phyloP scores from a whole-genome alignment of 176 grass and related monocot species.

The Cenchrus purpureus region DNA sequence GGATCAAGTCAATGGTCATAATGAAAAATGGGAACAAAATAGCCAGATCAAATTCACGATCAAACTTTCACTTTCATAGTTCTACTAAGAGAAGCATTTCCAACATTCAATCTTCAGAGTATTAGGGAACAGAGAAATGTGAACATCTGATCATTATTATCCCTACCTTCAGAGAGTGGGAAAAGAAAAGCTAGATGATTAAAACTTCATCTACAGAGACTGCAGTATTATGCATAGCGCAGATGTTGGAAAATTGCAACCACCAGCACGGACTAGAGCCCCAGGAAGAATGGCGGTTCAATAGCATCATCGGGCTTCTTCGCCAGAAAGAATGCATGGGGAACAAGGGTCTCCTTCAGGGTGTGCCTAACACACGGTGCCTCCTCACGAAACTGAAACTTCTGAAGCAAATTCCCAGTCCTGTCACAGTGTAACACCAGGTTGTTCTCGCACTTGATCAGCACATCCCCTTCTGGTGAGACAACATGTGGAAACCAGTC shows the following conservation, averaged over 20 bases:
- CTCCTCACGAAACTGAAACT: conserved; percentile 15
- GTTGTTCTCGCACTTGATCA: background rate
- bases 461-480: conserved; percentile 36
- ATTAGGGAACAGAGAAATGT: background rate
- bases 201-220: conserved; percentile 6
- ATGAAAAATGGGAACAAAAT: no score
- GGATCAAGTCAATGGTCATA: no score
- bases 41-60: background rate
- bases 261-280: background rate
- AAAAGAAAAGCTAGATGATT: background rate
- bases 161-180: background rate
- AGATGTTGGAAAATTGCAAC: background rate
- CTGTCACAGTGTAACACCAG: conserved; percentile 24
- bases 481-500: background rate
- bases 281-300: conserved; percentile 4
- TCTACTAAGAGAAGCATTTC: background rate
- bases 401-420: conserved; percentile 25
- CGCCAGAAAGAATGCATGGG: background rate
- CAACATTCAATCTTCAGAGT: background rate
- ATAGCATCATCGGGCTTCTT: background rate
- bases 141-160: background rate
- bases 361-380: background rate
- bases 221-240: background rate
- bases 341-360: conserved; percentile 9
- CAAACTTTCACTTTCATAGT: background rate